phyloP scores from a whole-genome alignment of 371 early-diverging fungal genomes.

The Mortierella sp. region DNA sequence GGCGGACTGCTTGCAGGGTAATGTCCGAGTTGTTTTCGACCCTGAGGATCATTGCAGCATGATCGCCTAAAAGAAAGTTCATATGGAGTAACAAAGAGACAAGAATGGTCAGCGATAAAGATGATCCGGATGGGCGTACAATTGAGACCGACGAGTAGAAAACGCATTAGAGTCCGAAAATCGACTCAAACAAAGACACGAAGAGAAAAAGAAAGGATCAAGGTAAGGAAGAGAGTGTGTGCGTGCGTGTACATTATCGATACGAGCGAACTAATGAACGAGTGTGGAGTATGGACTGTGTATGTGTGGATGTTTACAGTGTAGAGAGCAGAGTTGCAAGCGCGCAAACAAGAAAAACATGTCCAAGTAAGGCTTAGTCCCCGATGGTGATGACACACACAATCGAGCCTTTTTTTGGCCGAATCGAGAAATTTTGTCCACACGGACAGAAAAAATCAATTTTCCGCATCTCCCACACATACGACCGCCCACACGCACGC shows the following conservation, averaged over 20 bases:
- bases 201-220: too few species aligned
- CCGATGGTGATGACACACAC: neutral
- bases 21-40: conserved; percentile 26
- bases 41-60: conserved; percentile 18
- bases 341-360: neutral
- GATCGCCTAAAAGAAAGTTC: conserved; percentile 23
- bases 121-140: neutral
- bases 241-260: too few species aligned
- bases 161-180: neutral
- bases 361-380: too few species aligned
- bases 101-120: neutral
- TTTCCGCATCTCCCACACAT: neutral
- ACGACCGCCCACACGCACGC: neutral
- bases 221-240: too few species aligned
- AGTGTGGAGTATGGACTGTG: too few species aligned
- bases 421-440: conserved; percentile 27
- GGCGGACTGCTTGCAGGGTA: conserved; percentile 35
- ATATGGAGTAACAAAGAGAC: neutral
- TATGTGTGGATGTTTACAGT: too few species aligned
- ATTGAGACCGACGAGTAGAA: neutral
- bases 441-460: conserved; percentile 12
- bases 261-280: too few species aligned
- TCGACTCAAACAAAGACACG: neutral
- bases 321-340: too few species aligned
- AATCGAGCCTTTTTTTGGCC: neutral